Evolutionary conservation across 2,329 filamentous ascomycete species (phyloP).

Genomic region (Chrysoporthe austroafricana): DNA sequence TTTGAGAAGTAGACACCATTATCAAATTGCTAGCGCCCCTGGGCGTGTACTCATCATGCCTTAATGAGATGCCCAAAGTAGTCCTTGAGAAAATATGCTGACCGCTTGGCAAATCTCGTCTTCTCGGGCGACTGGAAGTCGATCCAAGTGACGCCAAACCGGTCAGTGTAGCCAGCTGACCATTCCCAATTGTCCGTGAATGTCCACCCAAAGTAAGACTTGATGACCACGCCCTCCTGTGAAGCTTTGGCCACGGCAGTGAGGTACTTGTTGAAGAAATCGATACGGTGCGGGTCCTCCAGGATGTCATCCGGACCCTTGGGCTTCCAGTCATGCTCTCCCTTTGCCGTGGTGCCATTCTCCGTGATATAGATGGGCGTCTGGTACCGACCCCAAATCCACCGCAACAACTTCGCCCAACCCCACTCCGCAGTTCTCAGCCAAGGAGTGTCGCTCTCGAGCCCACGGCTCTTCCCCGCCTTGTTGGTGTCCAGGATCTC

Average conservation of each 20-base stretch:
- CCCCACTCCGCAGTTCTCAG: constrained; percentile 44
- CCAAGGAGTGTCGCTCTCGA: constrained; percentile 45
- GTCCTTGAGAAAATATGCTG: constrained; percentile 37
- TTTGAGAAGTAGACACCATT: background rate
- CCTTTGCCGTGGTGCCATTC: constrained; percentile 46
- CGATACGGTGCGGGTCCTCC: constrained; percentile 43
- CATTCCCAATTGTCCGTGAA: constrained; percentile 51
- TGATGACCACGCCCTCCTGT: constrained; percentile 43
- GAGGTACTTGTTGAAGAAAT: constrained; percentile 44
- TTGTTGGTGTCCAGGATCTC: constrained; percentile 42
- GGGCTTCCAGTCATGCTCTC: constrained; percentile 41
- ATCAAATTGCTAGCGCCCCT: background rate
- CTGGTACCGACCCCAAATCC: constrained; percentile 46
- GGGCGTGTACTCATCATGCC: constrained; percentile 14
- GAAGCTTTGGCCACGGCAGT: constrained; percentile 43
- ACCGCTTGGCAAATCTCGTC: constrained; percentile 41
- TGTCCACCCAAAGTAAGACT: constrained; percentile 47
- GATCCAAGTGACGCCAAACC: constrained; percentile 47
- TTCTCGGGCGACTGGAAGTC: constrained; percentile 43
- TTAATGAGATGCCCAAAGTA: constrained; percentile 38
- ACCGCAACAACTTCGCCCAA: constrained; percentile 43
- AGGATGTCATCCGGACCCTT: constrained; percentile 38
- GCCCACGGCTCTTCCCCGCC: constrained; percentile 38
- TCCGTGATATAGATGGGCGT: constrained; percentile 49
- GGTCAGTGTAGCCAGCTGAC: constrained; percentile 45